These are phyloP conservation scores for Penicillium paneum DNA, from an alignment of 2,329 filamentous ascomycete species.

Conservation along the genomic window DNA sequence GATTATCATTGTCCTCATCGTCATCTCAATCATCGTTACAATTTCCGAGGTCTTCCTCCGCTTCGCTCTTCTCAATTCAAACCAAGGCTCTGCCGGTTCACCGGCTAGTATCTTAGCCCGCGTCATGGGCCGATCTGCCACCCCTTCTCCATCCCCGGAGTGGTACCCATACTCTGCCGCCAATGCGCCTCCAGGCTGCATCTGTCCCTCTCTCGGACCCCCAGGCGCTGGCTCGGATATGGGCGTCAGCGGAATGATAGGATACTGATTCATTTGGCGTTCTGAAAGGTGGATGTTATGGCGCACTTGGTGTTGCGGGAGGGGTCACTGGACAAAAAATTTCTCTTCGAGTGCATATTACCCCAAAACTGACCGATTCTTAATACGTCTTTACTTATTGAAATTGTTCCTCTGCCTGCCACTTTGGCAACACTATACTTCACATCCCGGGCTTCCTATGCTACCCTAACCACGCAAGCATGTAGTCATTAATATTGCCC, in stretches of 20 bases:
- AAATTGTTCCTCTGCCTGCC: background rate
- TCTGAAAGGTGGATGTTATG: background rate
- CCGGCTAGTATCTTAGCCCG: constrained; percentile 19
- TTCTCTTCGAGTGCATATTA: background rate
- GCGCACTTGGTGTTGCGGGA: constrained; percentile 1
- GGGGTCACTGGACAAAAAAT: background rate
- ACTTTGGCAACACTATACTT: background rate
- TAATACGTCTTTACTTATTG: background rate
- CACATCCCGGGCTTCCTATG: background rate
- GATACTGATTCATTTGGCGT: constrained; percentile 1
- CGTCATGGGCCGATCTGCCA: constrained; percentile 17
- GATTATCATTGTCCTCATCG: constrained; percentile 94
- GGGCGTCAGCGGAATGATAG: constrained; percentile 10
- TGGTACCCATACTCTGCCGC: constrained; percentile 11
- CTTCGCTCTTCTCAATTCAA: constrained; percentile 66
- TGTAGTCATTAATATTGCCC: background rate
- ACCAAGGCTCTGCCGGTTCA: constrained; percentile 19
- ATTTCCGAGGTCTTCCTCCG: constrained; percentile 83
- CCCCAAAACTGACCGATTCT: background rate
- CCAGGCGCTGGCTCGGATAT: constrained; percentile 5
- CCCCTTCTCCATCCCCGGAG: constrained; percentile 13
- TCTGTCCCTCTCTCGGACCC: constrained; percentile 20
- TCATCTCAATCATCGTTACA: constrained; percentile 87
- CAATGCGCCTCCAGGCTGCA: constrained; percentile 19
- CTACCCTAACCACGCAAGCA: background rate